Conservation (phyloP, 2,329 filamentous ascomycete genomes). For the Phialophora macrospora region DNA sequence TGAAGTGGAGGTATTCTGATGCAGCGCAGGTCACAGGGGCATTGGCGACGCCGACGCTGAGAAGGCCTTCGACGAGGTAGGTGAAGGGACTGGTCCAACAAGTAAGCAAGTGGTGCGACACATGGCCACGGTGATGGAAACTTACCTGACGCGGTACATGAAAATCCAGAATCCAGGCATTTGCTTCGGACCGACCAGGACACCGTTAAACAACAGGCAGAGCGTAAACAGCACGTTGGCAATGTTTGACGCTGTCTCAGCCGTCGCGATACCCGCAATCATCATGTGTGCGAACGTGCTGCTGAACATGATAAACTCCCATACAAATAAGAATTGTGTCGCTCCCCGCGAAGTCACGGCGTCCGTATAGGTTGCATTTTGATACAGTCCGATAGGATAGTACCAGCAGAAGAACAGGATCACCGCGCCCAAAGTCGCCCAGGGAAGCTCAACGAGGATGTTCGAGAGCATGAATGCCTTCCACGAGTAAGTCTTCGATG, state of each 20-base stretch:
- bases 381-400: conserved; percentile 62
- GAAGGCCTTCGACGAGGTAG: conserved; percentile 76
- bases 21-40: conserved; percentile 67
- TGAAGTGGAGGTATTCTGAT: conserved; percentile 71
- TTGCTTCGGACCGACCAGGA: conserved; percentile 46
- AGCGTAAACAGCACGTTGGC: conserved; percentile 65
- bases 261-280: conserved; percentile 73
- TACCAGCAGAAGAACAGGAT: conserved; percentile 71
- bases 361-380: conserved; percentile 61
- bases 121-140: background rate
- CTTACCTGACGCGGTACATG: conserved; percentile 62
- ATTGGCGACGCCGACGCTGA: conserved; percentile 71
- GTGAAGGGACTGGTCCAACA: conserved; percentile 65
- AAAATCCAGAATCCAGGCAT: conserved; percentile 77
- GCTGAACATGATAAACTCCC: conserved; percentile 72
- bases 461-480: conserved; percentile 73
- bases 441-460: conserved; percentile 73
- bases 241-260: conserved; percentile 68
- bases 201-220: conserved; percentile 63
- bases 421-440: conserved; percentile 65
- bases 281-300: conserved; percentile 76
- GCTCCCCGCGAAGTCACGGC: conserved; percentile 72
- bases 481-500: conserved; percentile 76
- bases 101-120: background rate
- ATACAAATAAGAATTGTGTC: conserved; percentile 68